These are phyloP conservation scores for Zygosaccharomyces bisporus DNA, from an alignment of 805 yeast species.

Conservation along the genomic window DNA sequence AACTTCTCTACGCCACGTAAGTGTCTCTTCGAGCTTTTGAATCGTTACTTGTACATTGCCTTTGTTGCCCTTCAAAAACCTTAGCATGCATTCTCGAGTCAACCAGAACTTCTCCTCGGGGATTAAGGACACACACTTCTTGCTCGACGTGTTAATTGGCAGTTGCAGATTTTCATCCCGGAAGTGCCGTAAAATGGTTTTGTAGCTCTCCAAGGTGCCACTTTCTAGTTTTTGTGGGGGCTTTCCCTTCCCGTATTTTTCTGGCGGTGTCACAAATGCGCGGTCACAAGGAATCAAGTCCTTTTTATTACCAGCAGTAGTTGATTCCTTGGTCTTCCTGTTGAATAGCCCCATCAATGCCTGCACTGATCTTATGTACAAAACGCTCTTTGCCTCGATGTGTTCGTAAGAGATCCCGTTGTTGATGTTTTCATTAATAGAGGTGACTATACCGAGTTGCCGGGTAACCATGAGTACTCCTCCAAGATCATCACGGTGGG, in stretches of 20 bases:
- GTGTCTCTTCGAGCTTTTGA: slow-evolving; percentile 43
- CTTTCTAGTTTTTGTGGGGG: slow-evolving; percentile 19
- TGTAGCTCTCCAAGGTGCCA: slow-evolving; percentile 21
- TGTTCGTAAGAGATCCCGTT: neutral
- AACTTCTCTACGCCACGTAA: slow-evolving; percentile 55
- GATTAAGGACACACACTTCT: slow-evolving; percentile 37
- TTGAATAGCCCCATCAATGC: slow-evolving; percentile 30
- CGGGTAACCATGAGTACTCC: slow-evolving; percentile 1
- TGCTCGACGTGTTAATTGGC: slow-evolving; percentile 37
- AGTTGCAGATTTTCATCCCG: slow-evolving; percentile 20
- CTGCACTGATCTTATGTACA: neutral
- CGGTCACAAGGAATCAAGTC: slow-evolving; percentile 25
- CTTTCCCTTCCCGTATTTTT: slow-evolving; percentile 18
- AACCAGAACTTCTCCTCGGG: slow-evolving; percentile 37
- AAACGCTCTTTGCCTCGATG: neutral
- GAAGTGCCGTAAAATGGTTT: slow-evolving; percentile 20
- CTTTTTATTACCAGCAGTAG: slow-evolving; percentile 14
- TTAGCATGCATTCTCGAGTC: slow-evolving; percentile 49
- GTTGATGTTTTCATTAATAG: neutral
- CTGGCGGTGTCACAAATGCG: slow-evolving; percentile 25
- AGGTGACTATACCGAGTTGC: neutral
- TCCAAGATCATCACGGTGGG: neutral
- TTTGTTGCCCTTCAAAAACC: slow-evolving; percentile 51
- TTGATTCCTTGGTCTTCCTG: slow-evolving; percentile 17
- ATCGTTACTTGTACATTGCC: slow-evolving; percentile 46